These are phyloP conservation scores for Tylopilus rubrobrunneus DNA, from an alignment of 768 basidiomycete genomes.

Conservation along the genomic window DNA sequence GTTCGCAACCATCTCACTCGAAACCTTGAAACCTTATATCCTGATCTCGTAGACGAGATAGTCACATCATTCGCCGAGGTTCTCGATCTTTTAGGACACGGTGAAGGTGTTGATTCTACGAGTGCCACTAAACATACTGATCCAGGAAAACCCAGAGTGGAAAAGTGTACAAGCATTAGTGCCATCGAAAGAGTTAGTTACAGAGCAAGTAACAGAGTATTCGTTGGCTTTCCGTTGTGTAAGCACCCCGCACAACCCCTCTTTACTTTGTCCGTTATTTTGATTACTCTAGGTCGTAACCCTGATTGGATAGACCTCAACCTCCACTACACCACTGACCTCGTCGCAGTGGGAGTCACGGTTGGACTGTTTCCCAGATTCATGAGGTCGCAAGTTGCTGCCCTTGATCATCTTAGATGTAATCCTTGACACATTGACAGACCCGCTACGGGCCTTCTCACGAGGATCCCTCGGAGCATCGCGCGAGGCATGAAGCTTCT, in stretches of 20 bases:
- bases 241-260: not conserved
- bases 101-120: slow-evolving; percentile 1
- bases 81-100: slow-evolving; percentile 24
- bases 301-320: slow-evolving; percentile 4
- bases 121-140: not conserved
- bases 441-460: slow-evolving; percentile 10
- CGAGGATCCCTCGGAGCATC: not conserved
- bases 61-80: slow-evolving; percentile 36
- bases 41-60: slow-evolving; percentile 45
- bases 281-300: not conserved
- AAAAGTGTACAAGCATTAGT: slow-evolving; percentile 24
- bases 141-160: slow-evolving; percentile 35
- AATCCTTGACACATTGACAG: slow-evolving; percentile 1
- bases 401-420: no score
- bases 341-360: not conserved
- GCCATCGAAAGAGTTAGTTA: slow-evolving; percentile 33
- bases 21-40: slow-evolving; percentile 36
- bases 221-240: slow-evolving; percentile 50
- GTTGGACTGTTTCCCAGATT: slow-evolving; percentile 26
- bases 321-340: not conserved
- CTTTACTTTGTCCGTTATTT: not conserved
- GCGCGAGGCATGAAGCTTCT: slow-evolving; percentile 2
- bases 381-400: slow-evolving; percentile 27
- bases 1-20: slow-evolving; percentile 27
- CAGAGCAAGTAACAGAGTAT: slow-evolving; percentile 41